Evolutionary conservation across 2,329 filamentous ascomycete genomes (phyloP).

Genomic region (Phoma sp.): DNA sequence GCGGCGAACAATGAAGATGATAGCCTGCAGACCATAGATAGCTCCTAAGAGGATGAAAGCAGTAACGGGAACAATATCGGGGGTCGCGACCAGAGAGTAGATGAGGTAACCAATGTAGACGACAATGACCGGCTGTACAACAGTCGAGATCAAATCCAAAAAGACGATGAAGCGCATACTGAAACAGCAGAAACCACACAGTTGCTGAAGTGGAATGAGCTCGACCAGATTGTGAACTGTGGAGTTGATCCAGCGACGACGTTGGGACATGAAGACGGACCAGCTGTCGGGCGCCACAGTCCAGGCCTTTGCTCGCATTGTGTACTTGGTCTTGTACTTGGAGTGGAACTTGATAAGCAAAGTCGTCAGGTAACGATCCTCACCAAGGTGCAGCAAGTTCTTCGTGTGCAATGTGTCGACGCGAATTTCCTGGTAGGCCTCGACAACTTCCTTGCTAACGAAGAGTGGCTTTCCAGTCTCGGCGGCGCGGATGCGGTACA

Average conservation of each 20-base stretch:
- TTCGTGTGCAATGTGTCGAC: conserved; percentile 99
- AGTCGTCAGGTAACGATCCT: conserved; percentile 96
- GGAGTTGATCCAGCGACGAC: conserved; percentile 99
- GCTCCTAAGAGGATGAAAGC: conserved; percentile 89
- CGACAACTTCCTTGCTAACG: conserved; percentile 89
- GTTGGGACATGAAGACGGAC: conserved; percentile 94
- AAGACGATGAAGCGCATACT: conserved; percentile 99
- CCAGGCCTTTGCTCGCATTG: conserved; percentile 90
- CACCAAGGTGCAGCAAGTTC: conserved; percentile 93
- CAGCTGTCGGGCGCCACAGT: conserved; percentile 96
- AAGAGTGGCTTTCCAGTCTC: conserved; percentile 96
- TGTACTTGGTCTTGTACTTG: conserved; percentile 98
- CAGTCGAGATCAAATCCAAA: conserved; percentile 86
- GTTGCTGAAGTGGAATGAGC: conserved; percentile 88
- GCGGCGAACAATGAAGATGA: conserved; percentile 94
- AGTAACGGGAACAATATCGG: conserved; percentile 75
- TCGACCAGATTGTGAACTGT: conserved; percentile 98
- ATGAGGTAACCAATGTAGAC: conserved; percentile 91
- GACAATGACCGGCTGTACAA: conserved; percentile 89
- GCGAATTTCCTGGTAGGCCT: conserved; percentile 87
- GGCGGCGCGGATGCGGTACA: conserved; percentile 95
- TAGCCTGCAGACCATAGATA: conserved; percentile 96
- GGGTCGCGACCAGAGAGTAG: conserved; percentile 69
- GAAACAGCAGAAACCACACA: conserved; percentile 99
- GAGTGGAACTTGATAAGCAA: conserved; percentile 89